These are phyloP conservation scores for Akebia trifoliata DNA, from an alignment of 164 flowering plant genomes.

Conservation along the genomic window DNA sequence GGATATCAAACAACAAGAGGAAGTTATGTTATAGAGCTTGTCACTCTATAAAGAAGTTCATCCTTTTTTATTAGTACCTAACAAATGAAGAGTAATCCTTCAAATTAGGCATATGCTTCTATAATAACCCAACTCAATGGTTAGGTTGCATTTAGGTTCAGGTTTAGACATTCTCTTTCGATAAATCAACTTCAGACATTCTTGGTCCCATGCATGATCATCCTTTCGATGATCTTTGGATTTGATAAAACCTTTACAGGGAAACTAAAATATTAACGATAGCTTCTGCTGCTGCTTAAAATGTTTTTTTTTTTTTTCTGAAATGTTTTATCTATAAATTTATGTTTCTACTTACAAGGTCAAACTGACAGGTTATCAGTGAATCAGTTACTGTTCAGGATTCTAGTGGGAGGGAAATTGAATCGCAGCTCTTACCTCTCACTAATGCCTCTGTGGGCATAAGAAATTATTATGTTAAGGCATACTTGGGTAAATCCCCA, in stretches of 20 bases:
- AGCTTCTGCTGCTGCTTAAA: neutral
- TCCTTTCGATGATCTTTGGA: neutral
- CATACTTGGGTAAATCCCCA: conserved; percentile 59
- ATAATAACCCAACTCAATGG: too few species aligned
- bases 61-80: too few species aligned
- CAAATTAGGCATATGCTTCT: too few species aligned
- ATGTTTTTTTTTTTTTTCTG: neutral
- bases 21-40: neutral
- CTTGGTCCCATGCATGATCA: neutral
- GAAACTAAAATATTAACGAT: neutral
- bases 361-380: conserved; percentile 48
- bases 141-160: too few species aligned
- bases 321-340: neutral
- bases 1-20: neutral
- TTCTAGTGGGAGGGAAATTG: conserved; percentile 57
- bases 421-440: conserved; percentile 68
- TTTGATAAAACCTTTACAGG: neutral
- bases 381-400: conserved; percentile 55
- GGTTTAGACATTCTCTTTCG: too few species aligned
- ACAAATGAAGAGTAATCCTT: too few species aligned
- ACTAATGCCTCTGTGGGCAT: conserved; percentile 32
- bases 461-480: conserved; percentile 53
- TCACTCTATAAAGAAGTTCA: neutral
- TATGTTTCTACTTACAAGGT: conserved; percentile 2
- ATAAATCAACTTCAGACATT: neutral